These are phyloP conservation scores for Arthrobotrys iridis DNA, from an alignment of 2,329 filamentous ascomycete species.

Conservation along the genomic window DNA sequence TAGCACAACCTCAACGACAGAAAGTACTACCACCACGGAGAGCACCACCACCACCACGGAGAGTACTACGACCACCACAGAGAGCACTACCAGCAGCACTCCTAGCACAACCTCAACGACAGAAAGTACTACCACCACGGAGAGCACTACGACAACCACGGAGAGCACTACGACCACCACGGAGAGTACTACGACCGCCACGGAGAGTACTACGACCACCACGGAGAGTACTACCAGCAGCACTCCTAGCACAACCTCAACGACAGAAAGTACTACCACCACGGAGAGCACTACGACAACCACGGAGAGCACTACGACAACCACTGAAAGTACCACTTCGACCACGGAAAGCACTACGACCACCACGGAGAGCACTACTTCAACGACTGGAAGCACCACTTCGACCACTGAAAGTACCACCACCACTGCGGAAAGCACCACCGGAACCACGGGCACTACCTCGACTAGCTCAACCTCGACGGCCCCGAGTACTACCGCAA, in stretches of 20 bases:
- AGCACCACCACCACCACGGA: background rate
- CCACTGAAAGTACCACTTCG: background rate
- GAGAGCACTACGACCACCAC: background rate
- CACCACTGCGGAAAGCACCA: background rate
- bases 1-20: background rate
- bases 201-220: background rate
- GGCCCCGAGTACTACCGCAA: background rate
- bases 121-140: background rate
- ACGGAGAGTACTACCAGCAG: background rate
- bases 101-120: background rate
- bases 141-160: background rate
- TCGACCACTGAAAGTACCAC: background rate
- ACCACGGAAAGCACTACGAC: background rate
- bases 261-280: background rate
- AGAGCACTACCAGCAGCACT: background rate
- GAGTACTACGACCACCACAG: constrained; percentile 7
- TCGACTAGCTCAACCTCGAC: background rate
- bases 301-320: background rate
- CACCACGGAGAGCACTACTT: background rate
- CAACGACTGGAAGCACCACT: background rate
- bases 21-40: background rate
- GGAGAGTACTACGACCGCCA: background rate
- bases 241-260: background rate
- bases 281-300: background rate
- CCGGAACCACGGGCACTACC: background rate